phyloP scores from a whole-genome alignment of 2,329 filamentous ascomycete genomes.

The Stachybotrys echinatus region DNA sequence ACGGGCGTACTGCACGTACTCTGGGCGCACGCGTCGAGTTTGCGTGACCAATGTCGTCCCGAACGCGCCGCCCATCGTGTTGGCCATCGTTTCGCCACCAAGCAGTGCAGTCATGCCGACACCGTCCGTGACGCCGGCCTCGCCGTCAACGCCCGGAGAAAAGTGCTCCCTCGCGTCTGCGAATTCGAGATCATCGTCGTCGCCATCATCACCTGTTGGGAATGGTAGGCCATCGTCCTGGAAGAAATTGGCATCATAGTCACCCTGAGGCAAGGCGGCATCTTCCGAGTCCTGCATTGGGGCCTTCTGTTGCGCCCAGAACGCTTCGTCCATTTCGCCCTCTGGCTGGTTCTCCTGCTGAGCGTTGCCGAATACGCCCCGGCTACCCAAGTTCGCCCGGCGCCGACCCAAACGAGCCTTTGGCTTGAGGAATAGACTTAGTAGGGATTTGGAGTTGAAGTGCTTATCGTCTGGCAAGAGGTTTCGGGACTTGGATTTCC shows the following conservation, averaged over 20 bases:
- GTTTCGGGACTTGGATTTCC: slow-evolving; percentile 90
- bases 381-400: slow-evolving; percentile 45
- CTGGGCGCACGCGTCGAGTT: slow-evolving; percentile 56
- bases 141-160: slow-evolving; percentile 56
- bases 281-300: slow-evolving; percentile 45
- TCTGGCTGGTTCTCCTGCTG: slow-evolving; percentile 50
- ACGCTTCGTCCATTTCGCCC: slow-evolving; percentile 88
- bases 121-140: slow-evolving; percentile 37
- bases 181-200: slow-evolving; percentile 69
- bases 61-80: slow-evolving; percentile 44
- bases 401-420: slow-evolving; percentile 76
- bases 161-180: slow-evolving; percentile 77
- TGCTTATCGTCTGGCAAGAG: slow-evolving; percentile 96
- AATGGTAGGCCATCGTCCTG: slow-evolving; percentile 77
- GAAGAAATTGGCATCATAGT: slow-evolving; percentile 98
- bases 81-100: slow-evolving; percentile 43
- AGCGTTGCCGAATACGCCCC: slow-evolving; percentile 35
- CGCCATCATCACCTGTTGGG: slow-evolving; percentile 52
- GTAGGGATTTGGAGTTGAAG: slow-evolving; percentile 87
- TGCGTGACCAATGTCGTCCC: slow-evolving; percentile 64
- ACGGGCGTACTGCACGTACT: slow-evolving; percentile 66
- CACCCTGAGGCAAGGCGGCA: slow-evolving; percentile 57
- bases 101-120: slow-evolving; percentile 47
- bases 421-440: slow-evolving; percentile 90
- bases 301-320: slow-evolving; percentile 77